A percentile compares a stretch with the other conserved stretches of the same genome.
phyloP scores from a whole-genome alignment of 2,329 filamentous ascomycete species.

The Pezicula carpinea region DNA sequence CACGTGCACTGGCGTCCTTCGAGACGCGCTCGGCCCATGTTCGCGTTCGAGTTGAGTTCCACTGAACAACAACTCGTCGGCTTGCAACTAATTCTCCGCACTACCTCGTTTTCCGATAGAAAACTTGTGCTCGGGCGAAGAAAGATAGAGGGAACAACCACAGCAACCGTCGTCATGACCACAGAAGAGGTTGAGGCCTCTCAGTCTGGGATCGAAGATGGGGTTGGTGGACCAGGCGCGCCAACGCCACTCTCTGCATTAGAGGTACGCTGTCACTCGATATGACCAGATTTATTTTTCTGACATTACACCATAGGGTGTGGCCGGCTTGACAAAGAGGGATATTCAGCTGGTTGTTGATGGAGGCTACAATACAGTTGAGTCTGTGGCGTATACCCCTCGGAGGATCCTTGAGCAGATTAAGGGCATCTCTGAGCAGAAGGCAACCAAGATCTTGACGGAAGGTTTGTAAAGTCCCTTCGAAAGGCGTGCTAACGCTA shows the following conservation, averaged over 20 bases:
- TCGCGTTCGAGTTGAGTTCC: too few relatives aligned
- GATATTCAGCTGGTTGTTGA: constrained; percentile 93
- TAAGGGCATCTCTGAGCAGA: constrained; percentile 96
- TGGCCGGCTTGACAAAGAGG: constrained; percentile 85
- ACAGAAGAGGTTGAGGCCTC: constrained; percentile 46
- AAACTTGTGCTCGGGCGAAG: not conserved
- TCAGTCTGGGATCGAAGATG: constrained; percentile 72
- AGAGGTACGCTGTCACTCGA: constrained; percentile 55
- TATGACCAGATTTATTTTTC: not conserved
- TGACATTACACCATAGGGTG: constrained; percentile 53
- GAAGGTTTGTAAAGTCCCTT: constrained; percentile 58
- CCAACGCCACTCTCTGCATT: constrained; percentile 82
- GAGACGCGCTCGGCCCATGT: too few relatives aligned
- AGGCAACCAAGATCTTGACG: constrained; percentile 83
- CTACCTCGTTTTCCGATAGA: not conserved
- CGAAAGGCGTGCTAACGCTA: not conserved
- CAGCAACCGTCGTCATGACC: constrained; percentile 18
- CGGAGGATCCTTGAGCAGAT: constrained; percentile 84
- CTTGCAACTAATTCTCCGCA: not conserved
- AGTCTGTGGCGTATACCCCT: constrained; percentile 89
- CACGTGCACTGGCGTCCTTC: too few relatives aligned
- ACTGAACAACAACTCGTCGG: too few relatives aligned
- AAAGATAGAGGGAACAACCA: not conserved
- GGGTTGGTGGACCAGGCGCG: constrained; percentile 79
- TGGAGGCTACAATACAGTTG: constrained; percentile 91